Evolutionary conservation across 1,284 basidiomycete genomes (phyloP), one percentile per base, ranked within the genome.

Genomic region (Bjerkandera adusta): DNA sequence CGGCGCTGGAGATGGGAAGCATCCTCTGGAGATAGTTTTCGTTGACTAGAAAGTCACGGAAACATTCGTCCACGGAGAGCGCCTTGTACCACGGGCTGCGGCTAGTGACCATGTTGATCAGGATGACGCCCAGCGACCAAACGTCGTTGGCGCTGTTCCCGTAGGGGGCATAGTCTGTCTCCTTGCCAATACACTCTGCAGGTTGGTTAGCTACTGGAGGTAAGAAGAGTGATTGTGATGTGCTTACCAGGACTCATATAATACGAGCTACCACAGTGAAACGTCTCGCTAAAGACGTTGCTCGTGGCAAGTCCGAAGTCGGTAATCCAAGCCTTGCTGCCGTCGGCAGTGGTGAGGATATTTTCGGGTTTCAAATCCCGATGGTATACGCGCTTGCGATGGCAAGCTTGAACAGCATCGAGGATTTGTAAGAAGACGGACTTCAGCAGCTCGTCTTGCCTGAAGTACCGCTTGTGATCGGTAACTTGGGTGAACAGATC

Each of bases 61-160:
- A 97, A 29, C 83, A 86, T 33, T 81, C 76, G 66, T 97, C 93
- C 25, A 75, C 69, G 4, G 75, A 67, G 37, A 73, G 79, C 3
- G 95, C 92, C 55, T 78, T 75, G 50, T 79, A 77, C 96, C 95
- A 97, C 4, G 92, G 94, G 63, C 89, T 91, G 29, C 87, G 80
- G 25, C 87, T 86, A 53, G 87, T 88, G 35, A 92, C 83, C 68
- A 98, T 80, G 68, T 97, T 97, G 45, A 63, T 42, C 37, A 68
- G 59, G 34, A 67, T 61, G 44, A 66, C 52, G 12, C 66, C 67
- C 13, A 97, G 74, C 3, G 94, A 85, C 96, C 96, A 98, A 50
- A 97, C 78, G 62, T 98, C 95, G 63, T 85, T 88, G 51, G 80
- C 75, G 20, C 73, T 73, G 16, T 91, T 86, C 36, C 79, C 86